A percentile compares a stretch with the other conserved stretches of the same genome.
phyloP scores from a whole-genome alignment of 2,329 filamentous ascomycete species.

The Neofusicoccum sp. region DNA sequence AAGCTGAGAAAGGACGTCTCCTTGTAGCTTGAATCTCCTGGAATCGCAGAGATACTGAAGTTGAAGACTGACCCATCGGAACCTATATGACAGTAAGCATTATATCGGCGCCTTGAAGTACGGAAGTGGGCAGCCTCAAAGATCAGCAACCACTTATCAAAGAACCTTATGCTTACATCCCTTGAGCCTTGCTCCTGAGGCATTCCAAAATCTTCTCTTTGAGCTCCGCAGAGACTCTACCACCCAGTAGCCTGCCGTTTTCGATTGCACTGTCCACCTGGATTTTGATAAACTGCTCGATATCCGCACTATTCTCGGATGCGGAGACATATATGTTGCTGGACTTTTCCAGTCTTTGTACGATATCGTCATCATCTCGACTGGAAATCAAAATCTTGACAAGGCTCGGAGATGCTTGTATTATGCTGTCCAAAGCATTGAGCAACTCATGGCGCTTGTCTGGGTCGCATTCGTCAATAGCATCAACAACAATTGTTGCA shows the following conservation, averaged over 20 bases:
- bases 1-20: slow-evolving; percentile 25
- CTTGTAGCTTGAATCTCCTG: slow-evolving; percentile 20
- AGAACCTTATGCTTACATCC: neutral
- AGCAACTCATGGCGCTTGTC: slow-evolving; percentile 26
- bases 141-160: neutral
- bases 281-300: slow-evolving; percentile 26
- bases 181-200: neutral
- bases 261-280: slow-evolving; percentile 18
- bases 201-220: neutral
- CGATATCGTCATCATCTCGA: slow-evolving; percentile 29
- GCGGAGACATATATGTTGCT: slow-evolving; percentile 21
- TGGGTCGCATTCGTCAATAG: slow-evolving; percentile 35
- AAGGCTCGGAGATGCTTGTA: slow-evolving; percentile 26
- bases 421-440: slow-evolving; percentile 27
- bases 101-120: too few species aligned
- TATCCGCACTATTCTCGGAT: slow-evolving; percentile 29
- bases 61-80: slow-evolving; percentile 33
- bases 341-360: neutral
- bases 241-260: neutral
- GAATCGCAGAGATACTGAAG: slow-evolving; percentile 27
- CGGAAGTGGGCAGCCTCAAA: too few species aligned
- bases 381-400: slow-evolving; percentile 39
- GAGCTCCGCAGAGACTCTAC: neutral
- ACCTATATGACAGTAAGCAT: slow-evolving; percentile 26
- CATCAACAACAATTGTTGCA: slow-evolving; percentile 36